A percentile compares a stretch with the other conserved stretches of the same genome.
phyloP scores from a whole-genome alignment of 257 asterid genomes.

The Solanum corneliomulleri region DNA sequence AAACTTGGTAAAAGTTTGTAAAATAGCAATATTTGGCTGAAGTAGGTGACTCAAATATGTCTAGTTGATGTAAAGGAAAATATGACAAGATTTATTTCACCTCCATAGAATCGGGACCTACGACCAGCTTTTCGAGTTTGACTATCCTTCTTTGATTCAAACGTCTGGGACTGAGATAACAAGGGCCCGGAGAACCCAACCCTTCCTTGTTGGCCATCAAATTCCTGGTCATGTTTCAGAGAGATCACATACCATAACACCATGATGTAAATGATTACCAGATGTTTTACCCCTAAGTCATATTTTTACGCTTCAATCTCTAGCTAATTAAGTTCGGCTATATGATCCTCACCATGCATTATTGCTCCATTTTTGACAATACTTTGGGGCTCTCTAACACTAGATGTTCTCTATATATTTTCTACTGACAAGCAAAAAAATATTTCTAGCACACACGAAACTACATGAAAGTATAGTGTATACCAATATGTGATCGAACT shows the following conservation, averaged over 20 bases:
- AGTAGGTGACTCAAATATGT: background rate
- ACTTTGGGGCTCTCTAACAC: background rate
- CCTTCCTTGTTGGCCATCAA: constrained; percentile 22
- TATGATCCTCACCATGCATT: background rate
- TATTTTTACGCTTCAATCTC: background rate
- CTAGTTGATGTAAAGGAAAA: background rate
- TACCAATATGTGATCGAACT: background rate
- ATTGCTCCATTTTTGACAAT: background rate
- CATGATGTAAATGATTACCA: background rate
- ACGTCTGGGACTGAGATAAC: constrained; percentile 20
- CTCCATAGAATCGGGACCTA: constrained; percentile 62
- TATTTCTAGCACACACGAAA: background rate
- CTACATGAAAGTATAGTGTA: background rate
- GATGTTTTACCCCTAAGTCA: background rate
- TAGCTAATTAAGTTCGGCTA: background rate
- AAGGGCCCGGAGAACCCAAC: constrained; percentile 48
- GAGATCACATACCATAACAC: background rate
- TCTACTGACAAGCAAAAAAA: background rate
- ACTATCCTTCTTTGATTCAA: constrained; percentile 14
- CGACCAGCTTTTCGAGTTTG: constrained; percentile 23
- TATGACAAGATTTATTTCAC: constrained; percentile 12
- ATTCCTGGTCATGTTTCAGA: constrained; percentile 25
- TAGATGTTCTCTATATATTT: background rate
- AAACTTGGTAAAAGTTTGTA: background rate
- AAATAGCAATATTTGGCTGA: background rate